These are phyloP conservation scores for Nannochloropsis limnetica DNA, from an alignment of 352 stramenopile genomes.

Conservation along the genomic window DNA sequence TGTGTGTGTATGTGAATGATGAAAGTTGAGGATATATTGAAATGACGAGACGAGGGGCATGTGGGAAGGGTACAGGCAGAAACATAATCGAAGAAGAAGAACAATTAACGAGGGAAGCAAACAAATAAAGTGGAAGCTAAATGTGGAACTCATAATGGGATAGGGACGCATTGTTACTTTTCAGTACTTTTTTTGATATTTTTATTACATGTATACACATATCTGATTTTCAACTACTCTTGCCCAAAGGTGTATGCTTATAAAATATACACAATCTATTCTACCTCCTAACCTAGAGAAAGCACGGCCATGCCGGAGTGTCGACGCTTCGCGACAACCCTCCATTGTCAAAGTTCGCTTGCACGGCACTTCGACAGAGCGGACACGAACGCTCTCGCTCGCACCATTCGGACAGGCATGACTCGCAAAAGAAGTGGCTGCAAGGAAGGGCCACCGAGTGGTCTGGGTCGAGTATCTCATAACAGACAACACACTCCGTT, in stretches of 20 bases:
- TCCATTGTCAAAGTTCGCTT: not conserved
- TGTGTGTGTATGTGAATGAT: too few relatives aligned
- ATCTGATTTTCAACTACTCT: too few relatives aligned
- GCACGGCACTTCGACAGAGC: slow-evolving; percentile 9
- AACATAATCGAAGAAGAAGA: too few relatives aligned
- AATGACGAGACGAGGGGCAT: too few relatives aligned
- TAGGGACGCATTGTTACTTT: not conserved
- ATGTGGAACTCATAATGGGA: too few relatives aligned
- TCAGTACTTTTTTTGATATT: not conserved
- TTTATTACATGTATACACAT: not conserved
- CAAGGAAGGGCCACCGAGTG: not conserved
- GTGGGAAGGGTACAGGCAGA: too few relatives aligned
- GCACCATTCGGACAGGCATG: slow-evolving; percentile 26
- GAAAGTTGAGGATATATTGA: too few relatives aligned
- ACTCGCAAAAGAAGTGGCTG: not conserved
- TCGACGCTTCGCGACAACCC: not conserved
- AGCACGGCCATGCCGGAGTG: not conserved
- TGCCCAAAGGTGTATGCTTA: too few relatives aligned
- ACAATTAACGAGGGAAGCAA: too few relatives aligned
- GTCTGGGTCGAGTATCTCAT: not conserved
- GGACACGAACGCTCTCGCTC: not conserved
- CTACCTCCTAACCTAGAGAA: too few relatives aligned
- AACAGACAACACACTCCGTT: not conserved
- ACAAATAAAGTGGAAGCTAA: too few relatives aligned
- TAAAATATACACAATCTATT: not conserved